Conservation (phyloP, 768 basidiomycete species). For the Tulasnella sp. region DNA sequence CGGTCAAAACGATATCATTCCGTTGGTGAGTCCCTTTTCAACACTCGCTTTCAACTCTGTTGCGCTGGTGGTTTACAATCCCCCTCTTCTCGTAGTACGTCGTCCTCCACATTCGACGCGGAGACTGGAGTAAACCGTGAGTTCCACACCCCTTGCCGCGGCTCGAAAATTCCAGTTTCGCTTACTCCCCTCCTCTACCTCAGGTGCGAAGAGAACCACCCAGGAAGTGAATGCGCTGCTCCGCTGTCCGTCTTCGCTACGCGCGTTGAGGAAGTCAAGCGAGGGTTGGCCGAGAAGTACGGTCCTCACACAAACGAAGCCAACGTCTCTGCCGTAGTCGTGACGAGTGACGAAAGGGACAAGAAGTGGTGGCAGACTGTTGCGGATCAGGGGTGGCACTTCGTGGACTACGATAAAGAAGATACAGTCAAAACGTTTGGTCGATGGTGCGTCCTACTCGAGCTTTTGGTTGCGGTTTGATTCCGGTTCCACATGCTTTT, state of each 20-base stretch:
- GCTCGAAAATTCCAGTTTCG: not conserved
- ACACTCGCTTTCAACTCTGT: not conserved
- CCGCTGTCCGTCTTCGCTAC: not conserved
- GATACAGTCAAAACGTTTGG: conserved; percentile 11
- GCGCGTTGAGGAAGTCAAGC: not conserved
- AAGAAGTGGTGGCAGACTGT: conserved; percentile 29
- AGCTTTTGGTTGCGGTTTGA: too few species aligned
- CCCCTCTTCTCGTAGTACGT: not conserved
- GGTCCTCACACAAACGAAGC: conserved; percentile 27
- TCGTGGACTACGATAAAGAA: conserved; percentile 26
- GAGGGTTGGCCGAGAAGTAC: not conserved
- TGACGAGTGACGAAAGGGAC: conserved; percentile 33
- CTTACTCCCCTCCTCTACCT: not conserved
- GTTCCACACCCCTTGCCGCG: not conserved
- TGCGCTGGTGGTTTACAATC: not conserved
- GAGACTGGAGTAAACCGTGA: not conserved
- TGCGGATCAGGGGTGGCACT: conserved; percentile 13
- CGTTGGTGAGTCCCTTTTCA: conserved; percentile 8
- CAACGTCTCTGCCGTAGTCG: conserved; percentile 1
- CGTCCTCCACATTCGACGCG: conserved; percentile 20
- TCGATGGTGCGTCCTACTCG: not conserved
- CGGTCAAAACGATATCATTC: not conserved
- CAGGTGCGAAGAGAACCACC: not conserved
- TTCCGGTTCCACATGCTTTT: too few species aligned
- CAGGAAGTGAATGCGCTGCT: not conserved